Evolutionary conservation across 169 alveolate genomes (phyloP).

Genomic region (Babesia divergens): DNA sequence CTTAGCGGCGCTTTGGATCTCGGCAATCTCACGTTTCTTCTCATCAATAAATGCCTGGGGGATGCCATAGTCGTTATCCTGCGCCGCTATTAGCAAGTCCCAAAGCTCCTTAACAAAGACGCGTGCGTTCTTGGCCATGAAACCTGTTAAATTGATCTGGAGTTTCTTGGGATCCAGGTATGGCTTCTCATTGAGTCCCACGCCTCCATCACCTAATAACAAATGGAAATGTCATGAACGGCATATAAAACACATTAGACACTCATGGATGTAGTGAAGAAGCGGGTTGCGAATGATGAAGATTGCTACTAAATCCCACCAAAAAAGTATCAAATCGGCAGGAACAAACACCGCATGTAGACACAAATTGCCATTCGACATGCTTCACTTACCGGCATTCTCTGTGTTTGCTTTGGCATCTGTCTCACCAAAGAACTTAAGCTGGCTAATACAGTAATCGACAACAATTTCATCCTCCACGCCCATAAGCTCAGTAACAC

Average conservation of each 20-base stretch:
- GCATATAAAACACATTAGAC: not conserved
- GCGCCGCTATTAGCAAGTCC: slow-evolving; percentile 63
- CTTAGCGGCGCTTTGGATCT: not conserved
- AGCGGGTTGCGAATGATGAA: no score
- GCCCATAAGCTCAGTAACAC: slow-evolving; percentile 76
- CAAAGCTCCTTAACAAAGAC: slow-evolving; percentile 60
- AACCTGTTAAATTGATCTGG: slow-evolving; percentile 62
- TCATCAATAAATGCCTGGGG: slow-evolving; percentile 61
- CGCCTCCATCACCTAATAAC: slow-evolving; percentile 59
- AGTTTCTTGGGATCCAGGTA: slow-evolving; percentile 60
- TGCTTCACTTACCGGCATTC: slow-evolving; percentile 48
- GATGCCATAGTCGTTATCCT: slow-evolving; percentile 59
- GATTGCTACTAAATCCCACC: no score
- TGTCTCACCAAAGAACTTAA: slow-evolving; percentile 64
- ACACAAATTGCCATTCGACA: no score
- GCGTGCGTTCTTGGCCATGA: slow-evolving; percentile 67
- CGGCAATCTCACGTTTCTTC: slow-evolving; percentile 38
- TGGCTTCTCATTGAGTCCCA: slow-evolving; percentile 55
- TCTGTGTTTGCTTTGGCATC: slow-evolving; percentile 66
- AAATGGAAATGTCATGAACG: not conserved
- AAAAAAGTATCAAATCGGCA: no score
- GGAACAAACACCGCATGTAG: no score
- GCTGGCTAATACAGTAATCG: slow-evolving; percentile 73
- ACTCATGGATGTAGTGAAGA: no score
- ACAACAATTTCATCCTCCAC: slow-evolving; percentile 74